Conservation (phyloP, 345 rosid species). For the Raphanus raphanistrum region DNA sequence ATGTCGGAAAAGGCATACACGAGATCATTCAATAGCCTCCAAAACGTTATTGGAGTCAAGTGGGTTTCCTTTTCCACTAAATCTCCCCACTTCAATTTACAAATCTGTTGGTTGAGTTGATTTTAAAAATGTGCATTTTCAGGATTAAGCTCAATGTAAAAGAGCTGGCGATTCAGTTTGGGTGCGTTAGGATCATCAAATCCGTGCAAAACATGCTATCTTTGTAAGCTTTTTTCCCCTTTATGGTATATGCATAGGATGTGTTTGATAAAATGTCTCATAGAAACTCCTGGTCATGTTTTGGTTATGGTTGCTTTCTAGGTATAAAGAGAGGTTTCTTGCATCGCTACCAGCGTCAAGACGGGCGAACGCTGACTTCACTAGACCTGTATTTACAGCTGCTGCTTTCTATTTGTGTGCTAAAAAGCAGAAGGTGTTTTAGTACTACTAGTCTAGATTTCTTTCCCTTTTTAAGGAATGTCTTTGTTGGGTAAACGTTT, state of each 20-base stretch:
- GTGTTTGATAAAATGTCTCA: slow-evolving; percentile 51
- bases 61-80: slow-evolving; percentile 36
- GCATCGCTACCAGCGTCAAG: slow-evolving; percentile 75
- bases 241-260: not conserved
- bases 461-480: not conserved
- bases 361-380: slow-evolving; percentile 67
- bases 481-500: not conserved
- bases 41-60: slow-evolving; percentile 85
- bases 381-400: slow-evolving; percentile 81
- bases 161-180: slow-evolving; percentile 84
- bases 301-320: slow-evolving; percentile 24
- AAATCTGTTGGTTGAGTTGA: not conserved
- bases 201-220: slow-evolving; percentile 67
- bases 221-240: slow-evolving; percentile 49
- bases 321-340: slow-evolving; percentile 79
- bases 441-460: not conserved
- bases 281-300: not conserved
- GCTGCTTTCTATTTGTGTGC: slow-evolving; percentile 91
- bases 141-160: slow-evolving; percentile 74
- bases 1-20: slow-evolving; percentile 87
- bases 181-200: slow-evolving; percentile 88
- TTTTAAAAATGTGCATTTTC: slow-evolving; percentile 6
- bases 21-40: slow-evolving; percentile 75
- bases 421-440: slow-evolving; percentile 67
- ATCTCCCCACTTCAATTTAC: not conserved